These are phyloP conservation scores for Calocybe gangraenosa DNA, from an alignment of 768 basidiomycete species.

Conservation along the genomic window DNA sequence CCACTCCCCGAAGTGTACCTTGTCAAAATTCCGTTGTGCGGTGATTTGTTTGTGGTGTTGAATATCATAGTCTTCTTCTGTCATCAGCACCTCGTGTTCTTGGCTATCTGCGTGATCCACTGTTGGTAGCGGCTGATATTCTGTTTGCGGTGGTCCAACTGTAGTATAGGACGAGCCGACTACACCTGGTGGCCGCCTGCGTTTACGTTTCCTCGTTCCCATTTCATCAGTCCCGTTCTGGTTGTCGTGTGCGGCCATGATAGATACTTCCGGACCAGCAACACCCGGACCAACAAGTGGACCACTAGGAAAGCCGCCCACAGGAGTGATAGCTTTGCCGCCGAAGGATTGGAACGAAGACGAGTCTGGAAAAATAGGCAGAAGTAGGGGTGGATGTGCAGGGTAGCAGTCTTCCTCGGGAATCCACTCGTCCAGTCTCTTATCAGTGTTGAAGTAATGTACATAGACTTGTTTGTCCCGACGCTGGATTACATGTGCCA, in stretches of 20 bases:
- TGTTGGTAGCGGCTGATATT: too few relatives aligned
- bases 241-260: neutral
- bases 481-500: conserved; percentile 50
- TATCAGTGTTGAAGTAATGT: conserved; percentile 69
- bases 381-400: conserved; percentile 5
- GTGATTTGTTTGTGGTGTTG: conserved; percentile 64
- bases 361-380: neutral
- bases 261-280: conserved; percentile 1
- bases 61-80: conserved; percentile 69
- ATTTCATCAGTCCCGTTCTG: neutral
- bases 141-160: too few relatives aligned
- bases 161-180: too few relatives aligned
- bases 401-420: conserved; percentile 37
- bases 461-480: conserved; percentile 56
- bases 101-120: conserved; percentile 3
- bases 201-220: conserved; percentile 9
- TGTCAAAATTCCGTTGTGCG: conserved; percentile 79
- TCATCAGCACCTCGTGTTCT: conserved; percentile 35
- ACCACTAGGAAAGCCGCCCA: conserved; percentile 1
- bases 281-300: conserved; percentile 6
- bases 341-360: too few relatives aligned
- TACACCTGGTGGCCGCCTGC: conserved; percentile 1
- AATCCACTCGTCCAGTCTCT: conserved; percentile 75
- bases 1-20: conserved; percentile 81
- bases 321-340: too few relatives aligned